Evolutionary conservation across 139 green algal genomes (phyloP), one percentile per base, ranked within the genome.

Genomic region (Chlorella sp.): DNA sequence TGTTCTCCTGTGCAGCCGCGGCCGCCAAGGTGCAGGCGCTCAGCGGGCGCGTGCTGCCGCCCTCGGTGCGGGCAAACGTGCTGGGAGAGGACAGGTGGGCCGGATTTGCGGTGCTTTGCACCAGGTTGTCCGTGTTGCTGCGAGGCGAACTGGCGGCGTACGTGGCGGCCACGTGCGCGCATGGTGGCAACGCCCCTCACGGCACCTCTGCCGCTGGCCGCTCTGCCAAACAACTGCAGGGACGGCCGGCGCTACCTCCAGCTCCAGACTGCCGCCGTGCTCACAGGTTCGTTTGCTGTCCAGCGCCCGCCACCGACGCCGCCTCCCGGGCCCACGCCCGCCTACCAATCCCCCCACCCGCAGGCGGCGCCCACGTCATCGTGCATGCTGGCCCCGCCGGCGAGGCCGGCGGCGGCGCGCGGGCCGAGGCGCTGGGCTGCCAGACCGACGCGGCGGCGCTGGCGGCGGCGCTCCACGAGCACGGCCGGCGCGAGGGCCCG

Each of bases 201-300:
- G n/a, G n/a, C n/a, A n/a, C n/a, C n/a, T n/a, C n/a, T n/a, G n/a
- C n/a, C n/a, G n/a, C n/a, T n/a, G n/a, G n/a, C n/a, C n/a, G n/a
- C n/a, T n/a, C n/a, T n/a, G n/a, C n/a, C n/a, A n/a, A n/a, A n/a
- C n/a, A n/a, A n/a, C n/a, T n/a, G n/a, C 61, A 64, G 84, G 1
- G 66, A 84, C 12, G 83, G 82, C 4, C 29, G 48, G 5, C 23
- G 50, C n/a, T 74, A 71, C 43, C 83, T 77, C 53, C 48, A 79
- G 50, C 75, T 89, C 21, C 63, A 80, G 43, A 31, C 35, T 11
- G 61, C 46, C 2, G 17, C 62, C 5, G 69, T 83, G 7, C 76
- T 86, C 2, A 62, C 76, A 7, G 80, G 80, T 60, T 43, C n/a
- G n/a, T n/a, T n/a, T n/a, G n/a, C n/a, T n/a, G n/a, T n/a, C n/a